A percentile compares a stretch with the other conserved stretches of the same genome.
Evolutionary conservation across 345 rosid species (phyloP).

Genomic region (Aurinia saxatilis): DNA sequence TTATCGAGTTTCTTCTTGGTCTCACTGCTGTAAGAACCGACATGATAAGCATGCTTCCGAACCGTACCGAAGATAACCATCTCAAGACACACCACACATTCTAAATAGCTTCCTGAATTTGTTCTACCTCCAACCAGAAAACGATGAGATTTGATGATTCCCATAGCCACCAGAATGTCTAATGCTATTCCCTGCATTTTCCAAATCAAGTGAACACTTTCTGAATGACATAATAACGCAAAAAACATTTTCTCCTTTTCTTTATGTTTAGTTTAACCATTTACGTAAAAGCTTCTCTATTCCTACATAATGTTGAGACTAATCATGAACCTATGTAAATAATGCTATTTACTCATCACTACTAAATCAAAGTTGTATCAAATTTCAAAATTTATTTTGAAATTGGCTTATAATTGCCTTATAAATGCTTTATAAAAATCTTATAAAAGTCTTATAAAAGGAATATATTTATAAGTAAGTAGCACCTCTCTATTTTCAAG

Average conservation of each 20-base stretch:
- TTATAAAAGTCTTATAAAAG: too few species aligned
- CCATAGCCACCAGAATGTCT: slow-evolving; percentile 57
- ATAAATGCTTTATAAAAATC: too few species aligned
- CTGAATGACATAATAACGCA: not conserved
- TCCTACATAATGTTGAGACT: too few species aligned
- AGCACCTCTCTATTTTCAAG: not conserved
- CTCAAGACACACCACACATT: slow-evolving; percentile 71
- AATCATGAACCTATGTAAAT: too few species aligned
- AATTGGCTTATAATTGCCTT: too few species aligned
- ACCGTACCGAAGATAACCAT: slow-evolving; percentile 89
- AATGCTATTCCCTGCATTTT: slow-evolving; percentile 64
- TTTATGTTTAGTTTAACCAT: too few species aligned
- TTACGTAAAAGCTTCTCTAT: too few species aligned
- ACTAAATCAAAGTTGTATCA: too few species aligned
- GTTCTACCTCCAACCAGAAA: slow-evolving; percentile 94
- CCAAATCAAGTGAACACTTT: not conserved
- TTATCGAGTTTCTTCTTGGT: slow-evolving; percentile 47
- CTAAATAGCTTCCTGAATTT: slow-evolving; percentile 82
- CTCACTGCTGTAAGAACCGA: slow-evolving; percentile 75
- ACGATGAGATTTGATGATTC: slow-evolving; percentile 70
- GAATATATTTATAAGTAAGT: too few species aligned
- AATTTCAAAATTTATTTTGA: too few species aligned
- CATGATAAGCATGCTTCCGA: slow-evolving; percentile 75
- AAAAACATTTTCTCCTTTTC: too few species aligned
- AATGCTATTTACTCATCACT: too few species aligned